Conservation (phyloP, 805 yeast species). For the Metschnikowia shivogae region DNA sequence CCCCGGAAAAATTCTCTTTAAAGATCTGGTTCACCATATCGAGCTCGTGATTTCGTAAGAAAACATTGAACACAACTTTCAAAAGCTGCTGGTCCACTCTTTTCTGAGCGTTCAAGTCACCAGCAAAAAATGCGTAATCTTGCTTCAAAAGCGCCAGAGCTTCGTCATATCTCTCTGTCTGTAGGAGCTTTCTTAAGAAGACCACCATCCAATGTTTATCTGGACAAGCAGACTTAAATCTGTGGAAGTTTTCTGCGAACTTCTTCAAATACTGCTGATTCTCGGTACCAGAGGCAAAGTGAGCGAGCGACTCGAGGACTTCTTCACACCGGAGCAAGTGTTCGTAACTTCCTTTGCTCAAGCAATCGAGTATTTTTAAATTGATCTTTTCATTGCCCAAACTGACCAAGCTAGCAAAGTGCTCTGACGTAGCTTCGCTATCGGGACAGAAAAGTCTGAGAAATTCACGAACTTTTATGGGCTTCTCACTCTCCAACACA, state of each 20-base stretch:
- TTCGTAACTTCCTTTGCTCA: constrained; percentile 7
- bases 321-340: constrained; percentile 7
- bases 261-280: constrained; percentile 21
- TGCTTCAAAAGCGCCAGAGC: constrained; percentile 1
- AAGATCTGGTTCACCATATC: constrained; percentile 18
- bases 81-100: constrained; percentile 6
- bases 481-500: constrained; percentile 16
- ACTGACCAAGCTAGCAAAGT: constrained; percentile 15
- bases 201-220: constrained; percentile 19
- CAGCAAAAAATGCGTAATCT: constrained; percentile 5
- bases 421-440: constrained; percentile 4
- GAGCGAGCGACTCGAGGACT: constrained; percentile 7
- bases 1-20: constrained; percentile 14
- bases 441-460: constrained; percentile 17
- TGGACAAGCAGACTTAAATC: constrained; percentile 9
- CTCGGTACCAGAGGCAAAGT: constrained; percentile 11
- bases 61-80: constrained; percentile 10
- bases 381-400: constrained; percentile 25
- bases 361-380: constrained; percentile 20
- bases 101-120: constrained; percentile 4
- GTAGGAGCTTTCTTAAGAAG: constrained; percentile 15
- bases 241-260: constrained; percentile 10
- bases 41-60: constrained; percentile 11
- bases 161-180: constrained; percentile 7
- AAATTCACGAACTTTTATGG: constrained; percentile 19